Percentiles rank a stretch among this genome's conserved stretches.
Evolutionary conservation across 441 rosid species (phyloP).

Genomic region (Sinapis alba): DNA sequence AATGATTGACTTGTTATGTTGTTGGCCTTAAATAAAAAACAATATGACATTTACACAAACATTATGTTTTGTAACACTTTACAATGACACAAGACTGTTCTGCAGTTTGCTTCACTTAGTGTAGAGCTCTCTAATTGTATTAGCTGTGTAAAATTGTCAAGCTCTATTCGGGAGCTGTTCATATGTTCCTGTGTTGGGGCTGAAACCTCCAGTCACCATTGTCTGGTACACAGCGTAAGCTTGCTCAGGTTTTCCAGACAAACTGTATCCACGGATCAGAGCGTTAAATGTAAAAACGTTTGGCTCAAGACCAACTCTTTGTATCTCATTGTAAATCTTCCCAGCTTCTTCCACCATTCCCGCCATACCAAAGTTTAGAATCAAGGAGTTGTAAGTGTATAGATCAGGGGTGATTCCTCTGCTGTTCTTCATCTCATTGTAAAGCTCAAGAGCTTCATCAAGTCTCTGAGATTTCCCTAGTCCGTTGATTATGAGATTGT

Average conservation of each 20-base stretch:
- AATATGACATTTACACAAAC: conserved; percentile 40
- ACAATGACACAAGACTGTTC: neutral
- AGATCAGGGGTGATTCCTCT: conserved; percentile 75
- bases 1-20: conserved; percentile 21
- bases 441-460: conserved; percentile 73
- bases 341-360: conserved; percentile 78
- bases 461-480: conserved; percentile 71
- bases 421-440: conserved; percentile 61
- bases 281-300: conserved; percentile 89
- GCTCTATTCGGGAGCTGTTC: conserved; percentile 85
- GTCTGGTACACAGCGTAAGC: conserved; percentile 80
- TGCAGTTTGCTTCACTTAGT: conserved; percentile 16
- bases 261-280: conserved; percentile 76
- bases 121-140: conserved; percentile 22
- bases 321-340: conserved; percentile 67
- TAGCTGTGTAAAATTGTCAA: conserved; percentile 33
- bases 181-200: conserved; percentile 79
- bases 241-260: conserved; percentile 67
- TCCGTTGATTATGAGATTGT: conserved; percentile 83
- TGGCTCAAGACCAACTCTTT: conserved; percentile 72
- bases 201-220: conserved; percentile 87
- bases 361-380: conserved; percentile 64
- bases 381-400: conserved; percentile 80
- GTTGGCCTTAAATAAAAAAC: conserved; percentile 8
- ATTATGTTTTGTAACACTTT: conserved; percentile 36